These are phyloP conservation scores for Candida broadrunensis DNA, from an alignment of 805 yeast genomes.

Conservation along the genomic window DNA sequence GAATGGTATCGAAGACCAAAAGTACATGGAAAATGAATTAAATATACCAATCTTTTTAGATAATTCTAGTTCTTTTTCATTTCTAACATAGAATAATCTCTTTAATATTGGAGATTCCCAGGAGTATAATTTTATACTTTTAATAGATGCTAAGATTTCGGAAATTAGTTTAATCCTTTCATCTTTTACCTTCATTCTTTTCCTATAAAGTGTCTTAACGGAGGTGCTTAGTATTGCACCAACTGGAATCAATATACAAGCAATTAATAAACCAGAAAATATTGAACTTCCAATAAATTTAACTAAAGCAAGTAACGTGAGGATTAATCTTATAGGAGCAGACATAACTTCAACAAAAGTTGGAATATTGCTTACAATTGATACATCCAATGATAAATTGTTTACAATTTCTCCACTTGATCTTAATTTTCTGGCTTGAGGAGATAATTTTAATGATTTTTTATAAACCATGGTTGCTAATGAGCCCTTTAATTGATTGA, in stretches of 20 bases:
- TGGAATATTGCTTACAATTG: slow-evolving; percentile 34
- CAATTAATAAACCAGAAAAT: slow-evolving; percentile 31
- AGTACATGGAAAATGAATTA: slow-evolving; percentile 26
- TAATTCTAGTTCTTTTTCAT: slow-evolving; percentile 27
- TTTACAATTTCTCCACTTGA: slow-evolving; percentile 30
- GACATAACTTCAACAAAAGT: slow-evolving; percentile 26
- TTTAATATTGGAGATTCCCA: slow-evolving; percentile 41
- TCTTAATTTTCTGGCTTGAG: slow-evolving; percentile 24
- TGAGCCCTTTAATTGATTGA: slow-evolving; percentile 13
- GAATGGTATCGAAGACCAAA: slow-evolving; percentile 37
- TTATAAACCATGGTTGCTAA: slow-evolving; percentile 19
- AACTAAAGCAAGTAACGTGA: slow-evolving; percentile 28
- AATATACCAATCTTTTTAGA: slow-evolving; percentile 26
- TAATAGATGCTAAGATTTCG: slow-evolving; percentile 35
- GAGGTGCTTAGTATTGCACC: slow-evolving; percentile 37
- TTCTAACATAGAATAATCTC: slow-evolving; percentile 27
- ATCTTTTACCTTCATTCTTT: slow-evolving; percentile 32
- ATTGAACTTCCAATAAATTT: slow-evolving; percentile 31
- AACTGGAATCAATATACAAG: slow-evolving; percentile 29
- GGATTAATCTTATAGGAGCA: slow-evolving; percentile 19
- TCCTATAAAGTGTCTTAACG: slow-evolving; percentile 43
- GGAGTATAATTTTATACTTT: slow-evolving; percentile 36
- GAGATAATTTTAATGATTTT: slow-evolving; percentile 25
- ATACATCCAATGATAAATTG: slow-evolving; percentile 27
- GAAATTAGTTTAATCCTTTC: slow-evolving; percentile 31